These are phyloP conservation scores for Spirogloea muscicola DNA, from an alignment of 139 green algal species.

Conservation along the genomic window DNA sequence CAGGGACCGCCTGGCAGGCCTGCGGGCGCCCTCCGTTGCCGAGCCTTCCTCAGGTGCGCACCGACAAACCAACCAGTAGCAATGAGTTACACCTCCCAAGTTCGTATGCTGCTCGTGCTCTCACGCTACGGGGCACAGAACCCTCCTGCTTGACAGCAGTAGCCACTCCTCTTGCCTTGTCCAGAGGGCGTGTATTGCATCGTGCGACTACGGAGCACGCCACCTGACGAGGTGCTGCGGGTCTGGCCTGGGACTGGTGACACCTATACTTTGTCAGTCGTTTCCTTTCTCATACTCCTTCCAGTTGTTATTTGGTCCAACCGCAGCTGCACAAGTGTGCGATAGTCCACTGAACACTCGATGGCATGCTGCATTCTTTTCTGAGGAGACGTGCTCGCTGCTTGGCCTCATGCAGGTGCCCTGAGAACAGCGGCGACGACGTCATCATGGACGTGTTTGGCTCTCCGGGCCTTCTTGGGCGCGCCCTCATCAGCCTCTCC, in stretches of 20 bases:
- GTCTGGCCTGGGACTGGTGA: constrained; percentile 12
- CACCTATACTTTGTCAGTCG: constrained; percentile 11
- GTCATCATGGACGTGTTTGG: constrained; percentile 27
- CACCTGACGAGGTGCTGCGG: constrained; percentile 3
- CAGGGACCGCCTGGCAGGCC: too few species aligned
- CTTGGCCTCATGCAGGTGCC: constrained; percentile 11
- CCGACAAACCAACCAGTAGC: too few species aligned
- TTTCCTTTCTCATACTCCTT: background rate
- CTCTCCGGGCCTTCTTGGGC: background rate
- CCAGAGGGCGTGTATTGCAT: constrained; percentile 26
- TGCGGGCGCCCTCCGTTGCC: too few species aligned
- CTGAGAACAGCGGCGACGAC: constrained; percentile 11
- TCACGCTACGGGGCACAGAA: too few species aligned
- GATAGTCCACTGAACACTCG: background rate
- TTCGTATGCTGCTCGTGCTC: too few species aligned
- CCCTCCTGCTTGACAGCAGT: too few species aligned
- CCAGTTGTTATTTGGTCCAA: background rate
- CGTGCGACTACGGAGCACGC: constrained; percentile 27
- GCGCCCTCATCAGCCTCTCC: background rate
- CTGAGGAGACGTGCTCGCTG: background rate
- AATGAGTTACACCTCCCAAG: too few species aligned
- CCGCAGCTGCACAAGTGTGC: background rate
- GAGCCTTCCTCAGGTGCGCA: too few species aligned
- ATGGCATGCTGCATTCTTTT: background rate
- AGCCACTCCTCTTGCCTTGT: too few species aligned